Percentiles rank a stretch among this genome's conserved stretches.
Conservation (phyloP, 139 green algal species). For the Bryopsis sp. region DNA sequence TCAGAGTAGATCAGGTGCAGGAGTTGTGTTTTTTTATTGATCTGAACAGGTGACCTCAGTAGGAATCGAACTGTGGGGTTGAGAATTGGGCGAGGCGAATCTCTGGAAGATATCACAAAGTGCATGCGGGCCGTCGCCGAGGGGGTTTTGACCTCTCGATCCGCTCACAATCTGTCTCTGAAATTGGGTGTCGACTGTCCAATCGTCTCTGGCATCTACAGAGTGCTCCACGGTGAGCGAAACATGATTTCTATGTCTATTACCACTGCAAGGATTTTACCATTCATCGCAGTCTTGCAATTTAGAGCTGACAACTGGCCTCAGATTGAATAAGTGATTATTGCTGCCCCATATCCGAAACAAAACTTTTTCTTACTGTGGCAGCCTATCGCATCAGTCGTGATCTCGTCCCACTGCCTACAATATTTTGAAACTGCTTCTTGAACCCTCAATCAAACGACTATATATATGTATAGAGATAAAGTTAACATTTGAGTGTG, state of each 20-base stretch:
- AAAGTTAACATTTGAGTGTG: too few relatives aligned
- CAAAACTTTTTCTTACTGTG: neutral
- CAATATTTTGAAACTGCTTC: too few relatives aligned
- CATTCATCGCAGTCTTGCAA: neutral
- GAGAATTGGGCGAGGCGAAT: conserved; percentile 73
- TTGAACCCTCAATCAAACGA: conserved; percentile 3
- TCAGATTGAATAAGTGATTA: neutral
- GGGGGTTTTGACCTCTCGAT: conserved; percentile 62
- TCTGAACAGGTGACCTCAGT: conserved; percentile 49
- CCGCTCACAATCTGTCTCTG: conserved; percentile 41
- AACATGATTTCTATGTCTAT: neutral
- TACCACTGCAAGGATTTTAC: neutral
- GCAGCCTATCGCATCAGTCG: too few relatives aligned
- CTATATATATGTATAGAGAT: too few relatives aligned
- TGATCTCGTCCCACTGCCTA: too few relatives aligned
- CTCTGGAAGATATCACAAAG: conserved; percentile 70
- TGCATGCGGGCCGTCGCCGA: conserved; percentile 58
- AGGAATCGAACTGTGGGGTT: conserved; percentile 81
- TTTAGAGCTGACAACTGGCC: neutral
- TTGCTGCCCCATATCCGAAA: too few relatives aligned
- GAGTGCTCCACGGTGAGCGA: conserved; percentile 38
- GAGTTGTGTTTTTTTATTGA: neutral
- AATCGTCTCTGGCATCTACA: conserved; percentile 75
- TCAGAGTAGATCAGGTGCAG: neutral
- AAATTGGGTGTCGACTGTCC: conserved; percentile 57